Conservation (phyloP, 2,329 filamentous ascomycete genomes). For the Aspergillus novofumigatus region DNA sequence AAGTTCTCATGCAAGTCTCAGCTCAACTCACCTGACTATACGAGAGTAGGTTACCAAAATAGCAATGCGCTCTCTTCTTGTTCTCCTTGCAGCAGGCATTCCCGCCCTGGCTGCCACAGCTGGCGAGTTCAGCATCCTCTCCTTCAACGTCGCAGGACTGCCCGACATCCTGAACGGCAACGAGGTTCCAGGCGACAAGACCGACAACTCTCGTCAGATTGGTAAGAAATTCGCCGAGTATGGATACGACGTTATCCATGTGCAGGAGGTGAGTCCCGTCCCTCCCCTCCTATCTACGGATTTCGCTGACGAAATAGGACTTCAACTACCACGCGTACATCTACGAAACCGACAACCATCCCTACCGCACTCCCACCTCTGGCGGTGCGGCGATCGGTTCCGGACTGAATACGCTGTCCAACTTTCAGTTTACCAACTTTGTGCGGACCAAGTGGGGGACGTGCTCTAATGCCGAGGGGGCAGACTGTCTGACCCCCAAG, state of each 20-base stretch:
- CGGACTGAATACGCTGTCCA: constrained; percentile 61
- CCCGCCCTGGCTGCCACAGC: constrained; percentile 21
- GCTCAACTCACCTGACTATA: neutral
- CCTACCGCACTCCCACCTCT: constrained; percentile 59
- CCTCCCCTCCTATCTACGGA: neutral
- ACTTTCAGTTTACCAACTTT: constrained; percentile 55
- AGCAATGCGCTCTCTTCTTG: neutral
- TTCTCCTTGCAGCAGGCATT: too few relatives aligned
- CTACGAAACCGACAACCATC: constrained; percentile 49
- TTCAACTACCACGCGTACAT: constrained; percentile 65
- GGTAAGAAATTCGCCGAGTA: constrained; percentile 55
- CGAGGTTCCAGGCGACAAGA: constrained; percentile 59
- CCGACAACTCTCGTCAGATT: constrained; percentile 53
- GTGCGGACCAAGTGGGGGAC: constrained; percentile 55
- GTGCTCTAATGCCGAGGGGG: constrained; percentile 48
- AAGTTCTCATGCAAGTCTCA: neutral
- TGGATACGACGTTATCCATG: constrained; percentile 59
- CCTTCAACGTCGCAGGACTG: constrained; percentile 59
- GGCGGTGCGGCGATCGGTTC: constrained; percentile 61
- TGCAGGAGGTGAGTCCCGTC: constrained; percentile 54
- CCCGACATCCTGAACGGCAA: constrained; percentile 54
- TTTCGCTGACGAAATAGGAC: constrained; percentile 37
- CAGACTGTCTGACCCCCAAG: constrained; percentile 65
- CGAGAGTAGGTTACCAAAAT: neutral
- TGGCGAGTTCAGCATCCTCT: constrained; percentile 50